Evolutionary conservation across 768 basidiomycete species (phyloP).

Genomic region (Termitomyces sp.): DNA sequence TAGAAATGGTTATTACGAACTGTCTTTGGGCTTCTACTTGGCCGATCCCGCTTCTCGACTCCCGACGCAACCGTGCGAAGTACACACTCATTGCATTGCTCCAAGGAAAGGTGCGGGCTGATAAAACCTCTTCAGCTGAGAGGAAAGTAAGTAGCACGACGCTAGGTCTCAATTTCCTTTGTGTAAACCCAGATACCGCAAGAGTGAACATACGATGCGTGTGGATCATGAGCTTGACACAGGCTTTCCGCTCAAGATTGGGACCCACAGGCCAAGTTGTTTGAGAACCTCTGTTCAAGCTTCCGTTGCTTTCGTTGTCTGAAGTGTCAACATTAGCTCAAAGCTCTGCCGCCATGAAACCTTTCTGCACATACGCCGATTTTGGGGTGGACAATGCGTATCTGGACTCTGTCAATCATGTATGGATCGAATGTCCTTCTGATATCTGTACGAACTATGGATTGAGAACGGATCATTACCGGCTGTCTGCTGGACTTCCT

Average conservation of each 20-base stretch:
- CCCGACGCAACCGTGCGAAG: not conserved
- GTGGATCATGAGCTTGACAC: not conserved
- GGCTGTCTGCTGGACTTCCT: not conserved
- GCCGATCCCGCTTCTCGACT: not conserved
- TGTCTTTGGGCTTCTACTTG: not conserved
- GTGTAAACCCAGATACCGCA: not conserved
- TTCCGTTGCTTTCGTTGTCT: constrained; percentile 1
- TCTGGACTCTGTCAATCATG: not conserved
- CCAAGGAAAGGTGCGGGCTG: too few species aligned
- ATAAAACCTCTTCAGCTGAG: not conserved
- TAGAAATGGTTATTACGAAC: too few species aligned
- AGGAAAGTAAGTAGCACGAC: too few species aligned
- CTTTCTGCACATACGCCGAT: not conserved
- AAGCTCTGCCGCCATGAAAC: not conserved
- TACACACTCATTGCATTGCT: too few species aligned
- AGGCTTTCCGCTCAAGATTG: not conserved
- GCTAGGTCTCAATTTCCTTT: not conserved
- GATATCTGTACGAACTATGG: not conserved
- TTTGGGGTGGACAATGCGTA: not conserved
- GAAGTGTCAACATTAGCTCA: not conserved
- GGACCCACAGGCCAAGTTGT: not conserved
- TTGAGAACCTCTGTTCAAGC: not conserved
- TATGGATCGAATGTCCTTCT: not conserved
- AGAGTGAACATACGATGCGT: not conserved
- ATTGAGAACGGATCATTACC: constrained; percentile 3